Percentiles rank a stretch among this genome's conserved stretches.
phyloP scores from a whole-genome alignment of 495 filamentous ascomycete genomes.

The Penicillium cinerascens region DNA sequence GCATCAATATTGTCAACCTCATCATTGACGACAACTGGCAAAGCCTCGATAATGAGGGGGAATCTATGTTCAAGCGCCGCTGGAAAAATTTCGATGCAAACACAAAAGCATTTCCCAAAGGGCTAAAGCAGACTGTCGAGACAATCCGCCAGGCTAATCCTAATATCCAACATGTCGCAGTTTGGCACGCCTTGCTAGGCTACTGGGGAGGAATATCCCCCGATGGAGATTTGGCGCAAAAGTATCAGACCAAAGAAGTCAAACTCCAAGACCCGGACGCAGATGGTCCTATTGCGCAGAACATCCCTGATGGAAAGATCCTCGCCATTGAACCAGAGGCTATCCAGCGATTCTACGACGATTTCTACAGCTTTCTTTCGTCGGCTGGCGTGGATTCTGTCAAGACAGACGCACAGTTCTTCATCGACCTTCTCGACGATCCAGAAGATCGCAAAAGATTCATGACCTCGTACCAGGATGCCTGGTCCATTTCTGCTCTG shows the following conservation, averaged over 20 bases:
- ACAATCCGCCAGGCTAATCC: constrained; percentile 66
- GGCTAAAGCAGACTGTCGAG: constrained; percentile 64
- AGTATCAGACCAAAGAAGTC: constrained; percentile 74
- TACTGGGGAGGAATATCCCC: constrained; percentile 92
- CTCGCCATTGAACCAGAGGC: constrained; percentile 73
- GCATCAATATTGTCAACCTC: constrained; percentile 72
- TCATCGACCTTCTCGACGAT: constrained; percentile 69
- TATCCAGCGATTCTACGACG: constrained; percentile 72
- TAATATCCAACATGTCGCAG: constrained; percentile 77
- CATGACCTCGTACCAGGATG: constrained; percentile 74
- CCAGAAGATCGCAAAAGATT: constrained; percentile 65
- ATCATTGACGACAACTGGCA: constrained; percentile 99
- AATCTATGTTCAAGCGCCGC: constrained; percentile 48
- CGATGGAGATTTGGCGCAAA: constrained; percentile 63
- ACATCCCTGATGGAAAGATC: constrained; percentile 21
- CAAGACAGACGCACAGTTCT: constrained; percentile 89
- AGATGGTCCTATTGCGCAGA: constrained; percentile 53
- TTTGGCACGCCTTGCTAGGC: constrained; percentile 94
- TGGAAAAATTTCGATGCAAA: constrained; percentile 83
- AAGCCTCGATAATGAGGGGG: constrained; percentile 59
- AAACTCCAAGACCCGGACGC: constrained; percentile 51
- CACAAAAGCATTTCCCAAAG: constrained; percentile 70
- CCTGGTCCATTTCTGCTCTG: constrained; percentile 74
- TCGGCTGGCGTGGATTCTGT: constrained; percentile 71
- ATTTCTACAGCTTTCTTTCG: constrained; percentile 83